Evolutionary conservation across 139 green algal genomes (phyloP).

Genomic region (Chlamydomonas sphaeroides): DNA sequence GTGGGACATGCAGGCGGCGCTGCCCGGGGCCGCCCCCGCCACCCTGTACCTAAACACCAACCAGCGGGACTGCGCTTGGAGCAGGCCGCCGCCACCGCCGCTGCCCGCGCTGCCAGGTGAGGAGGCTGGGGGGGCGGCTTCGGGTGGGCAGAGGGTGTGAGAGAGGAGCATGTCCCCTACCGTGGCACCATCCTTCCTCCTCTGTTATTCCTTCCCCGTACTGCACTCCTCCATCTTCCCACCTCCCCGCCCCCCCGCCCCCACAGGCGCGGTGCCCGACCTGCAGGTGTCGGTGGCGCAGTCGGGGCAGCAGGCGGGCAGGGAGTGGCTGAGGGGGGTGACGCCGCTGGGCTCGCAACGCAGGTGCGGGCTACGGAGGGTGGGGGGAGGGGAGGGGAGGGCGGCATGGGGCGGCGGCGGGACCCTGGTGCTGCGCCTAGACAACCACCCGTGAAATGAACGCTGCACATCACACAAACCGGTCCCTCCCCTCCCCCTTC

Average conservation of each 20-base stretch:
- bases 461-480: no score
- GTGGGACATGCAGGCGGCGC: conserved; percentile 44
- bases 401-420: no score
- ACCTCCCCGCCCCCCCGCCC: not conserved
- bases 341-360: no score
- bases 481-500: no score
- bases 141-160: no score
- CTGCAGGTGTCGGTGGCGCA: not conserved
- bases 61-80: not conserved
- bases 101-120: conserved; percentile 11
- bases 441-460: no score
- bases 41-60: conserved; percentile 21
- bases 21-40: not conserved
- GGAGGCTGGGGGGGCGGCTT: no score
- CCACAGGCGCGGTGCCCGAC: not conserved
- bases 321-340: conserved; percentile 11
- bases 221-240: not conserved
- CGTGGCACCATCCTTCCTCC: no score
- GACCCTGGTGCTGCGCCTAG: no score
- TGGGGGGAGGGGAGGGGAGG: no score
- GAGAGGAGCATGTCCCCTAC: no score
- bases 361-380: no score
- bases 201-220: not conserved
- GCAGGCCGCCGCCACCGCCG: not conserved
- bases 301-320: not conserved